Percentiles rank a stretch among this genome's conserved stretches.
phyloP scores from a whole-genome alignment of 2,329 filamentous ascomycete species.

The Lecanicillium sp. region DNA sequence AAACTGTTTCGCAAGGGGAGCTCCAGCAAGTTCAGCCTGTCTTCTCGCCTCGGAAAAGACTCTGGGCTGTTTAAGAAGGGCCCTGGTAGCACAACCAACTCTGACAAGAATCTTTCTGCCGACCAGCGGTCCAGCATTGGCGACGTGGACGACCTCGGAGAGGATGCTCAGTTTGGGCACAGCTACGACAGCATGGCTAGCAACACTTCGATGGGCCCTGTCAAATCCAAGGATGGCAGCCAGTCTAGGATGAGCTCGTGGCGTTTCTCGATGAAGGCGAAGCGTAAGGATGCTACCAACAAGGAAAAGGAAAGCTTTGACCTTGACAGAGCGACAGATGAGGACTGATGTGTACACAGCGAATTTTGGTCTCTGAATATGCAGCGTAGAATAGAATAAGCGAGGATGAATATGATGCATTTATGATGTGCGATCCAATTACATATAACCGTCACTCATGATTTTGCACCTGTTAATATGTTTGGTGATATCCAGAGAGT shows the following conservation, averaged over 20 bases:
- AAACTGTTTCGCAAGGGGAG: conserved; percentile 59
- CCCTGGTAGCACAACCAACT: conserved; percentile 47
- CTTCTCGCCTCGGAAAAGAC: conserved; percentile 48
- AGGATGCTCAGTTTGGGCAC: conserved; percentile 37
- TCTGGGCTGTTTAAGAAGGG: conserved; percentile 52
- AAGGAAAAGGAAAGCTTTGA: conserved; percentile 47
- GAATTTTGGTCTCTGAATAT: too few relatives aligned
- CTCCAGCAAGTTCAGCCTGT: conserved; percentile 57
- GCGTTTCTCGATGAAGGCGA: conserved; percentile 55
- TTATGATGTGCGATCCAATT: too few relatives aligned
- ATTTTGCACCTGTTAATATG: too few relatives aligned
- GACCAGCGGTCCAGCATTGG: conserved; percentile 51
- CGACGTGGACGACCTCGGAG: conserved; percentile 44
- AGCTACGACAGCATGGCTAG: conserved; percentile 50
- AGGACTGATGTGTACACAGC: conserved; percentile 12
- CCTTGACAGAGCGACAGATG: conserved; percentile 31
- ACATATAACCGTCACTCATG: too few relatives aligned
- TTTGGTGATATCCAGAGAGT: too few relatives aligned
- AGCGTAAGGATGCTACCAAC: conserved; percentile 38
- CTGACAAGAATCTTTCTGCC: conserved; percentile 47
- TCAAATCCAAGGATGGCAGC: conserved; percentile 36
- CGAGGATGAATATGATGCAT: too few relatives aligned
- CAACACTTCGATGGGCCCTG: conserved; percentile 48
- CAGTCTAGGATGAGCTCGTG: conserved; percentile 43
- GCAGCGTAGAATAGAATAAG: too few relatives aligned